Conservation (phyloP, 176 grass and related monocot genomes). For the Oryza coarctata region DNA sequence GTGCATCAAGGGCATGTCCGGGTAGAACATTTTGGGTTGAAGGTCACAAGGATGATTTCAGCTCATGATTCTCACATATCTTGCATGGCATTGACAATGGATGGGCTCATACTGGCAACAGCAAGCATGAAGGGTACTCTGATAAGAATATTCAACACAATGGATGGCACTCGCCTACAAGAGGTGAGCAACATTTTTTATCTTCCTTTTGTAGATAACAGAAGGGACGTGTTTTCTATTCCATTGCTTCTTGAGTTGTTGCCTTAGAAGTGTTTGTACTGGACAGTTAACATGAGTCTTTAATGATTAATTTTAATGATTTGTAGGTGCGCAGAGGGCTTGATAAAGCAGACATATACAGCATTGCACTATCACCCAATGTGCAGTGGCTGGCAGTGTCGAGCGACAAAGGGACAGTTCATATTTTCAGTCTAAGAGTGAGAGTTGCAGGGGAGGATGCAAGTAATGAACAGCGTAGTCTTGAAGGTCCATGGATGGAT, state of each 20-base stretch:
- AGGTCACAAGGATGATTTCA: slow-evolving; percentile 74
- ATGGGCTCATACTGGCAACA: slow-evolving; percentile 86
- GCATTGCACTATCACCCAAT: slow-evolving; percentile 76
- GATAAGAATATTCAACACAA: slow-evolving; percentile 96
- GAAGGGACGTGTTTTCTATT: not conserved
- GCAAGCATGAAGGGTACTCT: slow-evolving; percentile 88
- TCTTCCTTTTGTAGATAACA: not conserved
- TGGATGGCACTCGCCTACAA: slow-evolving; percentile 85
- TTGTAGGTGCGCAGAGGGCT: slow-evolving; percentile 82
- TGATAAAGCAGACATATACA: slow-evolving; percentile 89
- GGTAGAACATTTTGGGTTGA: slow-evolving; percentile 89
- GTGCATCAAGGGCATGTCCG: slow-evolving; percentile 67
- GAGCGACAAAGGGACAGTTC: slow-evolving; percentile 90
- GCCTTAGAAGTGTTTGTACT: not conserved
- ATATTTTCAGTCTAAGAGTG: slow-evolving; percentile 85
- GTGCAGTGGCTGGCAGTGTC: slow-evolving; percentile 88
- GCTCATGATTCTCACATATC: slow-evolving; percentile 92
- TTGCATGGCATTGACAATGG: slow-evolving; percentile 84
- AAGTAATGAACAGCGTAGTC: slow-evolving; percentile 41
- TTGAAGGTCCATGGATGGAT: slow-evolving; percentile 58
- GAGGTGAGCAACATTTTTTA: slow-evolving; percentile 56
- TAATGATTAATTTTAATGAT: slow-evolving; percentile 26
- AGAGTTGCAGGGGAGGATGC: slow-evolving; percentile 77
- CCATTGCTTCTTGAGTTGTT: not conserved
- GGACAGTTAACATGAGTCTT: not conserved